Base-by-base conservation (phyloP, 192 early-diverging fungal species). In the Entomortierella lignicola region DNA sequence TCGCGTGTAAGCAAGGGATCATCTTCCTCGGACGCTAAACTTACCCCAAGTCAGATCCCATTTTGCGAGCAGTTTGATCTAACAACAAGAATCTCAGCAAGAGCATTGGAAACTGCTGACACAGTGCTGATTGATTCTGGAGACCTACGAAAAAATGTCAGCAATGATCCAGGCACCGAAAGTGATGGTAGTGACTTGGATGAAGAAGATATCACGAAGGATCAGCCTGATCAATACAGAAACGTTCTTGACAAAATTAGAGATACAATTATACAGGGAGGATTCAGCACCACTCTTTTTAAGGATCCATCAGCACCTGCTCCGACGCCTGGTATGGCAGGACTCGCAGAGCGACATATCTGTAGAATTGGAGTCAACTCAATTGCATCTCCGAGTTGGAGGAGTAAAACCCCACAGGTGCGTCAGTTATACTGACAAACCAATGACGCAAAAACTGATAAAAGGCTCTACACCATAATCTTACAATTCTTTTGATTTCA, bases 1-100 rank as follows among this genome's bases (percentile, higher is more conserved):
- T 66, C 69, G 18, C 54, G 66, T 21, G 68, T 71, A 32, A 61
- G 55, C 44, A 64, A 60, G 29, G 60, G 29, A 32, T 47, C n/a
- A n/a, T n/a, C 21, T 21, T 41, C 41, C 3, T 47, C 52, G 4
- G n/a, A 34, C n/a, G 20, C 47, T 48, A 29, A 32, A 53, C 66
- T 32, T 55, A 50, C 60, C 0, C 59, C 81, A 0, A 63, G 37
- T 41, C 85, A 85, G 41, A 60, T 75, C 17, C 88, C 91, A 10
- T 97, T 90, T 71, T 95, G 94, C 67, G 87, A 92, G 63, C 86
- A 82, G 15, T 98, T 96, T 84, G 96, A 98, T 72, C 82, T 98
- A 15, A 94, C 95, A 12, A 91, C 92, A 51, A 83, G 86, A 23
- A 94, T 96, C 29, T 85, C 89, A 0, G 70, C 83, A n/a, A 70